These are phyloP conservation scores for Globisporangium ultimum DNA, from an alignment of 352 stramenopile genomes.

Conservation along the genomic window DNA sequence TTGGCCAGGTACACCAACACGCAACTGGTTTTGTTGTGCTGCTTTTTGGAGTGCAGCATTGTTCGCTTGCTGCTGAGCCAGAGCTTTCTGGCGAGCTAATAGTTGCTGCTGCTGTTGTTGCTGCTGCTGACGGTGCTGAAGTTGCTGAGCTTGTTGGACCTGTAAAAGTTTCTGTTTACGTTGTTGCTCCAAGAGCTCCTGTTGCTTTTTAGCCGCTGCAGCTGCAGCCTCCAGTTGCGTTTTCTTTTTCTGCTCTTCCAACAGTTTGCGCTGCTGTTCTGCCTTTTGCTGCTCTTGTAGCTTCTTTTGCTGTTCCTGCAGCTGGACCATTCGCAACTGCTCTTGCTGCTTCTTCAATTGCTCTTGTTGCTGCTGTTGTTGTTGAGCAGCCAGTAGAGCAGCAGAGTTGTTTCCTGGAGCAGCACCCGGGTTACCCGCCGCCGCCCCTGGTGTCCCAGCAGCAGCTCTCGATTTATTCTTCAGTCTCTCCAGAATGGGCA, in stretches of 20 bases:
- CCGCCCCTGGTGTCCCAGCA: slow-evolving; percentile 12
- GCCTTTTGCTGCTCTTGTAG: slow-evolving; percentile 61
- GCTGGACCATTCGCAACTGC: slow-evolving; percentile 41
- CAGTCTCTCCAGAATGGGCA: slow-evolving; percentile 70
- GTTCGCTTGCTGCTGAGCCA: slow-evolving; percentile 38
- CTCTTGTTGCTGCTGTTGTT: slow-evolving; percentile 35
- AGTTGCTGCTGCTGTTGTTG: slow-evolving; percentile 38
- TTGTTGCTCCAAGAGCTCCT: slow-evolving; percentile 56
- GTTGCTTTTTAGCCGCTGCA: slow-evolving; percentile 55
- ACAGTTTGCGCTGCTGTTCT: slow-evolving; percentile 56
- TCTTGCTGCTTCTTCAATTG: slow-evolving; percentile 69
- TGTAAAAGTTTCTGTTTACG: slow-evolving; percentile 60
- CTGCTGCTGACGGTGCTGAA: slow-evolving; percentile 17
- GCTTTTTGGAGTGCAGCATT: slow-evolving; percentile 22
- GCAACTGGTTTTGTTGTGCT: slow-evolving; percentile 34
- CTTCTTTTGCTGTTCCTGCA: slow-evolving; percentile 73
- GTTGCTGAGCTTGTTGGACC: slow-evolving; percentile 41
- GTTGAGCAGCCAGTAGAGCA: slow-evolving; percentile 3
- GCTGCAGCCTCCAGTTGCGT: slow-evolving; percentile 55
- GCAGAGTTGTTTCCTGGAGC: slow-evolving; percentile 8
- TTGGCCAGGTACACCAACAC: slow-evolving; percentile 1
- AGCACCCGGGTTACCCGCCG: slow-evolving; percentile 5
- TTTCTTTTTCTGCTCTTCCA: slow-evolving; percentile 75
- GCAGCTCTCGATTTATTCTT: slow-evolving; percentile 65
- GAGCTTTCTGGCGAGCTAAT: slow-evolving; percentile 9